Percentiles rank a stretch among this genome's conserved stretches.
Evolutionary conservation across 2,329 filamentous ascomycete genomes (phyloP).

Genomic region (Monosporascus sp.): DNA sequence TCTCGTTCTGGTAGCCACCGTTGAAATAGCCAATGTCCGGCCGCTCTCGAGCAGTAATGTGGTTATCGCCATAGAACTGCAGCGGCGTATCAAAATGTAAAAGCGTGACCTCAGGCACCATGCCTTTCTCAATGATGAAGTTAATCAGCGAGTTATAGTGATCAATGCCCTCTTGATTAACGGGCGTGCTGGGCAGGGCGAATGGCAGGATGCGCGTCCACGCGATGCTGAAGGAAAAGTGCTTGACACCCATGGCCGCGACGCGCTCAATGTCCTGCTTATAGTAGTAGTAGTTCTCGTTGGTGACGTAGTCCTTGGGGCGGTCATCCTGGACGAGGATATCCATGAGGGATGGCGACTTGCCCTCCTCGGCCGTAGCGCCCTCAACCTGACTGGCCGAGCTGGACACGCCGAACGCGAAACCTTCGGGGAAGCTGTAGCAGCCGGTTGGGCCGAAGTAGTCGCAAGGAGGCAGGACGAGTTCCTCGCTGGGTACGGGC

Average conservation of each 20-base stretch:
- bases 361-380: constrained; percentile 37
- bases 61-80: constrained; percentile 33
- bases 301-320: constrained; percentile 31
- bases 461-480: constrained; percentile 48
- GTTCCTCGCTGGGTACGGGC: constrained; percentile 45
- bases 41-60: constrained; percentile 7
- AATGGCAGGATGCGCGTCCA: constrained; percentile 50
- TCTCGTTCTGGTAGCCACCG: constrained; percentile 38
- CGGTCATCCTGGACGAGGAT: constrained; percentile 10
- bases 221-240: constrained; percentile 47
- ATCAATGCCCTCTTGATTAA: constrained; percentile 44
- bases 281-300: constrained; percentile 49
- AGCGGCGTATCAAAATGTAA: constrained; percentile 44
- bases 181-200: constrained; percentile 40
- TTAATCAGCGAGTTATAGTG: constrained; percentile 51
- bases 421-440: constrained; percentile 42
- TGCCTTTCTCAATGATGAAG: constrained; percentile 41
- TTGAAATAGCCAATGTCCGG: constrained; percentile 34
- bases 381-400: constrained; percentile 42
- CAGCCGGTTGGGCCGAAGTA: constrained; percentile 44
- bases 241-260: constrained; percentile 43
- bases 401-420: constrained; percentile 43
- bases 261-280: constrained; percentile 51
- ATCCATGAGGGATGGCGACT: constrained; percentile 37
- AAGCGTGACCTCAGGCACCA: constrained; percentile 42